Evolutionary conservation across 2,329 filamentous ascomycete genomes (phyloP).

Genomic region (Ascochyta viciae-villosae): DNA sequence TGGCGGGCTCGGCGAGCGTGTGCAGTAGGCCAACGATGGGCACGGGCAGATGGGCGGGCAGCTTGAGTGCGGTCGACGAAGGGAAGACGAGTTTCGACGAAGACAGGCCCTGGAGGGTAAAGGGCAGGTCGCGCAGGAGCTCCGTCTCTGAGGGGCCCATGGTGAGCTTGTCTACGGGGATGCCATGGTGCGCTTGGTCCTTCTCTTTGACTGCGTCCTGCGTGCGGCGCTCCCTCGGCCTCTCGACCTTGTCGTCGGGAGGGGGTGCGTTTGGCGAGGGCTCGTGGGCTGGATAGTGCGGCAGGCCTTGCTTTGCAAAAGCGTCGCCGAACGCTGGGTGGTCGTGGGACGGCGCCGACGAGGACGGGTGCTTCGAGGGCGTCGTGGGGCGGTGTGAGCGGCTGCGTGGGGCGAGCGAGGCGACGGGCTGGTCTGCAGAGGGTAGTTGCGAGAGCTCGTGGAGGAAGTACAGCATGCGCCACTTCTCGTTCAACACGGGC

Average conservation of each 20-base stretch:
- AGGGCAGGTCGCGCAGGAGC: conserved; percentile 75
- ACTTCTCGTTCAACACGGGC: conserved; percentile 93
- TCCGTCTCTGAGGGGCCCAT: conserved; percentile 53
- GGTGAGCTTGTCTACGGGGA: conserved; percentile 15
- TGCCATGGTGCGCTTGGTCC: conserved; percentile 21
- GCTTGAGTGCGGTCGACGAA: conserved; percentile 70
- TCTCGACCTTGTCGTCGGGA: conserved; percentile 32
- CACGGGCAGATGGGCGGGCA: conserved; percentile 80
- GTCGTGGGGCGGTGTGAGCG: conserved; percentile 34
- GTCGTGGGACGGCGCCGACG: conserved; percentile 28
- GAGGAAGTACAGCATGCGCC: conserved; percentile 92
- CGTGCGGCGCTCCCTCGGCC: conserved; percentile 36
- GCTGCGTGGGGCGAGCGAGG: conserved; percentile 20
- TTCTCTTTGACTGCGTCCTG: conserved; percentile 37
- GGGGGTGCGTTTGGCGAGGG: conserved; percentile 37
- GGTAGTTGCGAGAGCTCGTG: conserved; percentile 76
- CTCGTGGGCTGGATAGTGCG: conserved; percentile 47
- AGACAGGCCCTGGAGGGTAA: conserved; percentile 89
- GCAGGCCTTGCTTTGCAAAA: conserved; percentile 55
- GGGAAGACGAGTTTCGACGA: conserved; percentile 83
- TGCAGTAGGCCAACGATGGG: conserved; percentile 88
- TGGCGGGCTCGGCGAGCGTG: conserved; percentile 86
- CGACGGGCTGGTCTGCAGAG: conserved; percentile 14
- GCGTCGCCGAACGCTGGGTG: conserved; percentile 53
- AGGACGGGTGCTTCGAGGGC: conserved; percentile 39